Percentiles rank a stretch among this genome's conserved stretches.
Evolutionary conservation across 192 early-diverging fungal genomes (phyloP).

Genomic region (Backusella liffmaniae): DNA sequence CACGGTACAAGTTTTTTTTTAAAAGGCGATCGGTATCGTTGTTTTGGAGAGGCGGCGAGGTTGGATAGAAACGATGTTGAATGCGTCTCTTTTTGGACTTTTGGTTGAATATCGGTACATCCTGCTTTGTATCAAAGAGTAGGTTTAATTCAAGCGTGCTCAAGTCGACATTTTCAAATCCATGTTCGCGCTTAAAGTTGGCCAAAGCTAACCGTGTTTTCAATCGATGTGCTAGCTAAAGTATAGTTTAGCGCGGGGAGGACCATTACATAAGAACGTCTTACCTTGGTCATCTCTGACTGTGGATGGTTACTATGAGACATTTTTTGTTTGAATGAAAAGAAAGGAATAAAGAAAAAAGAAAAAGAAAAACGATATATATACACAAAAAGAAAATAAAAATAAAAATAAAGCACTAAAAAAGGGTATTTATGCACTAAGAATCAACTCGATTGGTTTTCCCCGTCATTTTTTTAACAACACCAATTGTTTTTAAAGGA

Average conservation of each 20-base stretch:
- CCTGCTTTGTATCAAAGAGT: neutral
- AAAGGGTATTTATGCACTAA: neutral
- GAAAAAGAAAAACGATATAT: neutral
- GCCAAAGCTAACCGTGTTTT: constrained; percentile 32
- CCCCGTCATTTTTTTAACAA: neutral
- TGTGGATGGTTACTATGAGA: neutral
- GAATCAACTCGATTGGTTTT: neutral
- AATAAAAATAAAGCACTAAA: neutral
- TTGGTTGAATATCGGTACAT: neutral
- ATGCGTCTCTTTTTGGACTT: neutral
- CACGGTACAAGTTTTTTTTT: neutral
- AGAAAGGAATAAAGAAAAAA: neutral
- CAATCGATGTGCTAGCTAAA: constrained; percentile 20
- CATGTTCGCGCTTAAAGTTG: constrained; percentile 31
- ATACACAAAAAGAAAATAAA: neutral
- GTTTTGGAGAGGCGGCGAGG: neutral
- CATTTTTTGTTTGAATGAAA: neutral
- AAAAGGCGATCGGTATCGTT: constrained; percentile 1
- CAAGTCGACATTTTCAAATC: constrained; percentile 20
- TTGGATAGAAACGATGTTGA: constrained; percentile 9
- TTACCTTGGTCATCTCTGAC: neutral
- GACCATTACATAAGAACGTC: neutral
- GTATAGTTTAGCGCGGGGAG: neutral
- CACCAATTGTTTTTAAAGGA: constrained; percentile 2
- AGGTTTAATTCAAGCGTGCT: constrained; percentile 6